Percentiles rank a stretch among this genome's conserved stretches.
These are phyloP conservation scores for Rhizopogon rudus DNA, from an alignment of 768 basidiomycete species.

Conservation along the genomic window DNA sequence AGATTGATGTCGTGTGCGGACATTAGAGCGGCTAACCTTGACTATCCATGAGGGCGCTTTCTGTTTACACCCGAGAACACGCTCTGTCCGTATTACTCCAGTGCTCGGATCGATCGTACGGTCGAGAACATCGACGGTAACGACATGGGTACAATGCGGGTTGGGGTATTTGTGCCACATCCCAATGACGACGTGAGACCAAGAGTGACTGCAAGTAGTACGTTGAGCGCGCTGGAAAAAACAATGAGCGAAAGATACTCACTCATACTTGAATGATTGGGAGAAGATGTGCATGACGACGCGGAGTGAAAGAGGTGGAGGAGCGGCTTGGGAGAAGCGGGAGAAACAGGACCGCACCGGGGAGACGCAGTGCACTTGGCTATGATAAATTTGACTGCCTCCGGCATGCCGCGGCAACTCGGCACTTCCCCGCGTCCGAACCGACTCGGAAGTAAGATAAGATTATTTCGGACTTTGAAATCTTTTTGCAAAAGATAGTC, in stretches of 20 bases:
- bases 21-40: constrained; percentile 53
- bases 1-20: constrained; percentile 3
- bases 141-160: constrained; percentile 83
- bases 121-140: constrained; percentile 84
- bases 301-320: constrained; percentile 16
- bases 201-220: constrained; percentile 60
- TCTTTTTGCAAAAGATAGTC: too few species aligned
- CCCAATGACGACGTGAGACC: constrained; percentile 86
- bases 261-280: constrained; percentile 83
- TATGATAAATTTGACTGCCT: constrained; percentile 12
- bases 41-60: constrained; percentile 90
- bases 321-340: background rate
- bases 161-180: constrained; percentile 98
- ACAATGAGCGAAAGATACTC: constrained; percentile 27
- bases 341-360: constrained; percentile 7
- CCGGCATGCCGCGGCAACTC: constrained; percentile 14
- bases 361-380: constrained; percentile 6
- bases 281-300: constrained; percentile 79
- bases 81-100: constrained; percentile 88
- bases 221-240: constrained; percentile 5
- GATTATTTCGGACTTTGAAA: too few species aligned
- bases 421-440: background rate
- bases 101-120: constrained; percentile 78
- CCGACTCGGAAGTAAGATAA: too few species aligned
- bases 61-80: constrained; percentile 88